phyloP scores from a whole-genome alignment of 352 stramenopile genomes.

The Elongisporangium anandrum region DNA sequence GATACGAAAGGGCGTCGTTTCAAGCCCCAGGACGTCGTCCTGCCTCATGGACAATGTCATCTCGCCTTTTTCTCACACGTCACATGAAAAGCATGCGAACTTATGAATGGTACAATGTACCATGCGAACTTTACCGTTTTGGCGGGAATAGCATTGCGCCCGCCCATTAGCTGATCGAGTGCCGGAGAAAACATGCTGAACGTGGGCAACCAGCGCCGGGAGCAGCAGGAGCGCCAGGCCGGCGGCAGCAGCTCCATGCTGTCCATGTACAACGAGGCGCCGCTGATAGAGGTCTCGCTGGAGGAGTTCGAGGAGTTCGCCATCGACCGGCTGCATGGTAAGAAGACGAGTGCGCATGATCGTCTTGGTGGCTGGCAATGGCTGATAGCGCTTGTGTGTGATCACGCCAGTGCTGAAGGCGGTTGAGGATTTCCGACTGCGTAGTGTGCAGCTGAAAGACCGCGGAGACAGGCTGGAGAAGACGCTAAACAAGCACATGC shows the following conservation, averaged over 20 bases:
- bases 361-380: constrained; percentile 38
- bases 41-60: background rate
- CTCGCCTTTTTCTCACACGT: constrained; percentile 1
- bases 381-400: constrained; percentile 15
- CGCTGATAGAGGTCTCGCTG: constrained; percentile 93
- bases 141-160: constrained; percentile 17
- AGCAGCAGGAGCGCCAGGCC: constrained; percentile 37
- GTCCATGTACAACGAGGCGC: constrained; percentile 93
- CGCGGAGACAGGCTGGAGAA: constrained; percentile 78
- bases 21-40: background rate
- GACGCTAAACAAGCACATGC: constrained; percentile 82
- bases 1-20: constrained; percentile 1
- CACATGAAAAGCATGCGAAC: constrained; percentile 2
- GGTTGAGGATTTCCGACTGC: constrained; percentile 84
- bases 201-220: constrained; percentile 67
- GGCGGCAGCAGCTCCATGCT: constrained; percentile 51
- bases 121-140: constrained; percentile 15
- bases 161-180: constrained; percentile 2
- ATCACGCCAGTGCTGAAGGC: constrained; percentile 68
- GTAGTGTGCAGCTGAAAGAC: constrained; percentile 64
- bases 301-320: constrained; percentile 98
- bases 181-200: constrained; percentile 57
- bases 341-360: background rate
- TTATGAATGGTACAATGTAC: constrained; percentile 1
- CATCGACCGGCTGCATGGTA: constrained; percentile 92